Evolutionary conservation across 2,329 filamentous ascomycete genomes (phyloP), one percentile per base, ranked within the genome.

Genomic region (Nigrospora oryzae): DNA sequence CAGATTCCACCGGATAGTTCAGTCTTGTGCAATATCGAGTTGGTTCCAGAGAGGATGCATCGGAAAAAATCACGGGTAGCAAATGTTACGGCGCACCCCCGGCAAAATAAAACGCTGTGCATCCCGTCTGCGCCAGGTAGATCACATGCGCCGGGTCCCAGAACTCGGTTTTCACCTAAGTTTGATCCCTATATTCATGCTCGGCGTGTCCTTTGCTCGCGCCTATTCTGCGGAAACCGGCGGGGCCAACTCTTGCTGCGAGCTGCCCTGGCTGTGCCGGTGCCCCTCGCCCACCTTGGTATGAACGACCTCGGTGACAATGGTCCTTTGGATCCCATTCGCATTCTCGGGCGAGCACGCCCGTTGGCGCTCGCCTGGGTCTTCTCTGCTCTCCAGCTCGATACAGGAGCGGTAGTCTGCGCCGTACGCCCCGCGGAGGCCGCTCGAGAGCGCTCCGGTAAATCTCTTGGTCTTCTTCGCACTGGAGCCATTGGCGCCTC

Each of bases 231-330:
- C 31, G 16, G 31, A 41, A 5, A 41, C 30, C 10, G 31, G 34
- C 3, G 39, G 39, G 12, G 31, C 39, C 39, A 41, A 12, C 31
- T 23, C 39, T 33, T n/a, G 39, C 30, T 41, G 39, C 31, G 39
- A 41, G 31, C 39, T 41, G 11, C 39, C 39, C 31, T 23, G 31
- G 14, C 39, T 41, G 16, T 31, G 3, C 15, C 39, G 12, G 16
- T 33, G 39, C 13, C 15, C 16, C n/a, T 33, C 38, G 13, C 11
- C 39, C 11, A n/a, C 14, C 44, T 38, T 41, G 34, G 38, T 30
- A 17, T 42, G 44, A 3, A 46, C 35, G 5, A 46, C 45, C 45
- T 46, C 40, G 2, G 41, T 44, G 23, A 44, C 45, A 8, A 44
- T 32, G 23, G 45, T 46, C 23, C 38, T 32, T 41, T 46, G 40